Evolutionary conservation across 75 land plant genomes (phyloP), one percentile per base, ranked within the genome.

Genomic region (Selaginella tamariscina): DNA sequence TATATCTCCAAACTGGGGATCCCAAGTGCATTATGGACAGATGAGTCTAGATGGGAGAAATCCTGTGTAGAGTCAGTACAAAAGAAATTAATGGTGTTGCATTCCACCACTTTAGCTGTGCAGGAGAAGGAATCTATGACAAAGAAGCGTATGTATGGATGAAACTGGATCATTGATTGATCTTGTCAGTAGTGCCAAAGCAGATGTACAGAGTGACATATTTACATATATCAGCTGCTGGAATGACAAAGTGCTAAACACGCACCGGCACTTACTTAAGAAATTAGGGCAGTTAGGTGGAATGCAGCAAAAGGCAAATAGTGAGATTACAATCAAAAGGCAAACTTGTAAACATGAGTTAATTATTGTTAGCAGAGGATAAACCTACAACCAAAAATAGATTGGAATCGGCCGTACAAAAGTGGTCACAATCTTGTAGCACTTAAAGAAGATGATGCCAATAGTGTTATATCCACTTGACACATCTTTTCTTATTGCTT

Each of bases 21-120:
- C 49, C 49, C 49, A 39, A 39, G 49, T 39, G 49, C 49, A 39
- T 39, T 39, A 39, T 39, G 49, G 49, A 39, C 49, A 39, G 49
- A 39, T 39, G 49, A 39, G 5, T 39, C 49, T 39, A 39, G 49
- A 39, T 39, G 49, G 49, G 49, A 39, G 49, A 39, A 39, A 39
- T 39, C 49, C 49, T 39, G 49, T 39, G 49, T 39, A 39, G 49
- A 39, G 49, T 39, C 49, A 39, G 49, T 39, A 39, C 49, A 39
- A 39, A 39, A 39, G 49, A 39, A 39, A 39, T 39, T 39, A 39
- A 39, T 39, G 49, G 49, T 39, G 49, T 39, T 39, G 49, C 49
- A 39, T 39, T 39, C 49, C 49, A 39, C 49, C 49, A 39, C 49
- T 39, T 39, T 39, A 39, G 15, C 49, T 39, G 49, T 39, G 49